Evolutionary conservation across 2,329 filamentous ascomycete species (phyloP), one percentile per base, ranked within the genome.

Genomic region (Nothophaeocryptopus gaeumannii): DNA sequence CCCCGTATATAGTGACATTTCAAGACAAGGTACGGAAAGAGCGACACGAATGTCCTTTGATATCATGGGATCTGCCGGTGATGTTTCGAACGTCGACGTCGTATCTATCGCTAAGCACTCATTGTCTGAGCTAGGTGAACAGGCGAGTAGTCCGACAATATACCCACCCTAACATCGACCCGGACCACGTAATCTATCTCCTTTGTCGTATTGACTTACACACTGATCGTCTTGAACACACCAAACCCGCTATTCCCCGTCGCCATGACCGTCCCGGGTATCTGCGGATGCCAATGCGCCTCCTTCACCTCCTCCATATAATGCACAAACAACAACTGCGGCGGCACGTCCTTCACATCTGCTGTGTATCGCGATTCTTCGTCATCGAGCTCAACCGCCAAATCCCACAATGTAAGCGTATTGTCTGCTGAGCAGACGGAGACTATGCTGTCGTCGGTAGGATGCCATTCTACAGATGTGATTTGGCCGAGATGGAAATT

Each of bases 291-390:
- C 92, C 93, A 99, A 74, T 99, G 93, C 33, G 91, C 75, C 73
- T 99, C 93, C 80, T 96, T 97, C 49, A 90, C 90, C 62, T 89
- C 85, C 64, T 95, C 87, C 76, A 95, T 89, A 69, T 95, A 96
- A 73, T 99, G 93, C 65, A 96, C 90, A 70, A 99, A 99, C 57
- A 99, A 76, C 62, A 99, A 73, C 72, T 99, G 93, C 4, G 93
- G 89, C 51, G 93, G 93, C 56, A 97, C 89, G 56, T 96, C 92
- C 65, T 88, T 84, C 35, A 92, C 83, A 45, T 89, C 90, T 0
- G 86, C 89, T 3, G 87, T 91, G 64, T 95, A 89, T 67, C 84
- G 88, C 73, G 86, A 95, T 78, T 97, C 93, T 72, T 99, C 93
- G 67, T 97, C 93, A 63, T 99, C 93, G 54, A 97, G 70, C 76